phyloP scores from a whole-genome alignment of 257 asterid genomes.

The Nicotiana tabacum region DNA sequence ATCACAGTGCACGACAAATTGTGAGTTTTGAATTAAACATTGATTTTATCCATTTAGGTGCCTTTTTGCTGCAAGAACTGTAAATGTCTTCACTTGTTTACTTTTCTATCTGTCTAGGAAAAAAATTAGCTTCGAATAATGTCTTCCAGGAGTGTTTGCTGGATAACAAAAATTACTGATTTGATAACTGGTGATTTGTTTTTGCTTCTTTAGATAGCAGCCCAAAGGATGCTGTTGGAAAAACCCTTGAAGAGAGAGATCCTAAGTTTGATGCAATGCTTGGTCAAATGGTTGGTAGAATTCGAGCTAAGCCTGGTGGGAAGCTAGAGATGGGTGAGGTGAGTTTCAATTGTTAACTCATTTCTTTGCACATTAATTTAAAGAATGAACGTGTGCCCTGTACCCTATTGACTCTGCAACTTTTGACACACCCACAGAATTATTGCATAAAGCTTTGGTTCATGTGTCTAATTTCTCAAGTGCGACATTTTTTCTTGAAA shows the following conservation, averaged over 20 bases:
- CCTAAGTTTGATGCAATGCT: slow-evolving; percentile 78
- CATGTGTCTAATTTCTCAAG: not conserved
- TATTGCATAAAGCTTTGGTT: not conserved
- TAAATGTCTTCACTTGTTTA: not conserved
- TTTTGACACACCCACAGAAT: not conserved
- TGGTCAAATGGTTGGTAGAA: slow-evolving; percentile 79
- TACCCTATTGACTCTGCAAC: not conserved
- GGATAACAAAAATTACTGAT: not conserved
- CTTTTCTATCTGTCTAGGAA: not conserved
- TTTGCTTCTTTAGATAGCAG: slow-evolving; percentile 29
- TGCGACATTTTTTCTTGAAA: not conserved
- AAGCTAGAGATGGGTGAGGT: slow-evolving; percentile 98
- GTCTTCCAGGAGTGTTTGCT: not conserved
- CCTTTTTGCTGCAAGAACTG: not conserved
- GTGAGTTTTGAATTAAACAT: not conserved
- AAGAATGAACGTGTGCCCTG: not conserved
- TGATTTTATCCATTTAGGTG: not conserved
- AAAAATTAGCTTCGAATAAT: not conserved
- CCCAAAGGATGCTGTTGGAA: slow-evolving; percentile 34
- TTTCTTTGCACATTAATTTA: not conserved
- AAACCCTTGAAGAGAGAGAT: slow-evolving; percentile 69
- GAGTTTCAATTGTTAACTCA: slow-evolving; percentile 12
- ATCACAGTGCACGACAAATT: not conserved
- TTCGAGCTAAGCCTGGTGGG: slow-evolving; percentile 85
- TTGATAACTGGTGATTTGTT: not conserved